Percentiles rank a stretch among this genome's conserved stretches.
Evolutionary conservation across 1,284 basidiomycete species (phyloP).

Genomic region (Austroboletus rostrupii): DNA sequence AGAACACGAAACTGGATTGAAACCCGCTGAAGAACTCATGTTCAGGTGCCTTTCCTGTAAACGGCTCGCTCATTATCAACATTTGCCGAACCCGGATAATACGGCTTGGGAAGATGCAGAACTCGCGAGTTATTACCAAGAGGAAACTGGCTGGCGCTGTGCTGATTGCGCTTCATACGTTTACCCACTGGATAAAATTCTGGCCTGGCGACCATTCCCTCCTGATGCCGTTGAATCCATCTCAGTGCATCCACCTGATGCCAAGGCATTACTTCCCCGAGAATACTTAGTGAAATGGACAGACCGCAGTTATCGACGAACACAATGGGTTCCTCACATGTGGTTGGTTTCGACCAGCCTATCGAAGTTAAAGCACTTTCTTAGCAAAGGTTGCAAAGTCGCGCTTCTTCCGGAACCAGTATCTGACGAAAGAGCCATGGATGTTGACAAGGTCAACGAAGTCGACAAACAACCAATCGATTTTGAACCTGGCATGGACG

Average conservation of each 20-base stretch:
- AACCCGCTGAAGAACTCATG: conserved; percentile 44
- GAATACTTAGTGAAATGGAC: conserved; percentile 91
- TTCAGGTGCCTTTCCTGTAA: conserved; percentile 83
- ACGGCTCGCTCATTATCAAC: conserved; percentile 75
- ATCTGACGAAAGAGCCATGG: conserved; percentile 31
- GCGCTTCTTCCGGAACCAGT: conserved; percentile 52
- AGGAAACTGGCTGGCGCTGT: conserved; percentile 67
- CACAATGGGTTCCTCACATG: conserved; percentile 86
- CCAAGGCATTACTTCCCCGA: conserved; percentile 64
- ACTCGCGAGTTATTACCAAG: conserved; percentile 64
- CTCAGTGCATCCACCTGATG: conserved; percentile 43
- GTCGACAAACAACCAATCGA: conserved; percentile 27
- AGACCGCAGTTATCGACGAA: conserved; percentile 70
- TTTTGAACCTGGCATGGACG: conserved; percentile 35
- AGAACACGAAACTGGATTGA: conserved; percentile 9
- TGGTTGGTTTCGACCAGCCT: conserved; percentile 71
- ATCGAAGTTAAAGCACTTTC: conserved; percentile 72
- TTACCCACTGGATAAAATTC: conserved; percentile 77
- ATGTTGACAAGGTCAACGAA: conserved; percentile 30
- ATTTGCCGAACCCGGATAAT: conserved; percentile 53
- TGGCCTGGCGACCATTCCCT: conserved; percentile 87
- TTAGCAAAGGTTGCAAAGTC: conserved; percentile 66
- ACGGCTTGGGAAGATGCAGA: conserved; percentile 38
- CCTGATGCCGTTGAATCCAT: conserved; percentile 52
- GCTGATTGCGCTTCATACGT: conserved; percentile 74